Conservation (phyloP, 1,139 yeast genomes). For the Saccharomyces hybrid region DNA sequence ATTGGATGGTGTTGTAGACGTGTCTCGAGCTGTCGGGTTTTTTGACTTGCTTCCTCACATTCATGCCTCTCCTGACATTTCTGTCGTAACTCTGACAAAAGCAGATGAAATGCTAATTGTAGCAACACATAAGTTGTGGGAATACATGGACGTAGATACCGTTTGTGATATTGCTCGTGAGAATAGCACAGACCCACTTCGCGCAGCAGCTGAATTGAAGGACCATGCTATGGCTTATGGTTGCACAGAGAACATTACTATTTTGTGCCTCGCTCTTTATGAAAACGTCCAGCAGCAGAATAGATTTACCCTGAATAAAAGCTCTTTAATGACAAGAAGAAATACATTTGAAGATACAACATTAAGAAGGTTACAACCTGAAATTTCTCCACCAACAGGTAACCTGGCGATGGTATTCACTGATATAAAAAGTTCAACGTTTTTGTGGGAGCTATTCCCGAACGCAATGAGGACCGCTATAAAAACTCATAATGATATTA, state of each 20-base stretch:
- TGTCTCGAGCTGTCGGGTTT: slow-evolving; percentile 90
- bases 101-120: slow-evolving; percentile 81
- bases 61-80: slow-evolving; percentile 78
- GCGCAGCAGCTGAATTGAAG: slow-evolving; percentile 87
- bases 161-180: slow-evolving; percentile 89
- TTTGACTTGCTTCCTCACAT: slow-evolving; percentile 81
- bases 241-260: slow-evolving; percentile 73
- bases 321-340: slow-evolving; percentile 37
- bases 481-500: slow-evolving; percentile 82
- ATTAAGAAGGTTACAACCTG: slow-evolving; percentile 78
- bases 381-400: slow-evolving; percentile 92
- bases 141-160: slow-evolving; percentile 67
- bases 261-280: slow-evolving; percentile 66
- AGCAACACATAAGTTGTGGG: slow-evolving; percentile 84
- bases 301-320: slow-evolving; percentile 31
- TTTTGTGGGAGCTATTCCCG: slow-evolving; percentile 89
- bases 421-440: slow-evolving; percentile 90
- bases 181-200: slow-evolving; percentile 74
- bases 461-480: slow-evolving; percentile 95
- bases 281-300: slow-evolving; percentile 39
- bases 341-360: slow-evolving; percentile 65
- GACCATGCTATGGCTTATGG: slow-evolving; percentile 95
- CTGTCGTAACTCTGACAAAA: slow-evolving; percentile 51
- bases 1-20: slow-evolving; percentile 72
- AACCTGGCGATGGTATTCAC: slow-evolving; percentile 93